Evolutionary conservation across 1,284 basidiomycete genomes (phyloP), one percentile per base, ranked within the genome.

Genomic region (Malassezia arunalokei): DNA sequence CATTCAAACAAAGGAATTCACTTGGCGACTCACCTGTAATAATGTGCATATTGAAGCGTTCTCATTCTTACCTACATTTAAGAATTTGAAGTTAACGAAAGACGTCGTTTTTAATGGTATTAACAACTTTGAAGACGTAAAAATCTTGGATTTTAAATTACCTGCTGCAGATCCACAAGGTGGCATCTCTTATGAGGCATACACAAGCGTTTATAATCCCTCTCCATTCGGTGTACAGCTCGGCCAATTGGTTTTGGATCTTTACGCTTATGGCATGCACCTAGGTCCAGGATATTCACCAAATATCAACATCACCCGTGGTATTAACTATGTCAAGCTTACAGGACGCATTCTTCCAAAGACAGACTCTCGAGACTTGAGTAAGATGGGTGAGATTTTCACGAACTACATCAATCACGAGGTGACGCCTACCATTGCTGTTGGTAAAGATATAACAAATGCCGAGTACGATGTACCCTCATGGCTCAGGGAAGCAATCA

Each of bases 171-270:
- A 80, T 68, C 80, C 82, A 2, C 75, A 73, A 0, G 83, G 83
- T 40, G 85, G 85, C 31, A 82, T 87, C 64, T 74, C 83, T 63
- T 83, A 83, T 58, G 65, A 77, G 32, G 80, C 83, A 11, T 75
- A 77, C 9, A 85, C 82, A 0, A 68, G 76, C 47, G 67, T 87
- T 41, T 76, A 69, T 40, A 87, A 87, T 66, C 78, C 79, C 17
- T 85, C 83, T 80, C 82, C 84, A 1, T 86, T 87, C 67, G 76
- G 79, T 33, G 76, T 87, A 48, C 76, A 81, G 67, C 77, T 87
- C 30, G 85, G 84, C 27, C 82, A 80, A 1, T 79, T 84, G n/a
- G 74, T 80, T 6, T 81, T 86, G 59, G 78, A 78, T 54, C 76
- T 87, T 30, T 77, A 76, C 38, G 86, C 84, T 73, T 67, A 81